Evolutionary conservation across 352 stramenopile genomes (phyloP), one percentile per base, ranked within the genome.

Genomic region (Globisporangium nodosum): DNA sequence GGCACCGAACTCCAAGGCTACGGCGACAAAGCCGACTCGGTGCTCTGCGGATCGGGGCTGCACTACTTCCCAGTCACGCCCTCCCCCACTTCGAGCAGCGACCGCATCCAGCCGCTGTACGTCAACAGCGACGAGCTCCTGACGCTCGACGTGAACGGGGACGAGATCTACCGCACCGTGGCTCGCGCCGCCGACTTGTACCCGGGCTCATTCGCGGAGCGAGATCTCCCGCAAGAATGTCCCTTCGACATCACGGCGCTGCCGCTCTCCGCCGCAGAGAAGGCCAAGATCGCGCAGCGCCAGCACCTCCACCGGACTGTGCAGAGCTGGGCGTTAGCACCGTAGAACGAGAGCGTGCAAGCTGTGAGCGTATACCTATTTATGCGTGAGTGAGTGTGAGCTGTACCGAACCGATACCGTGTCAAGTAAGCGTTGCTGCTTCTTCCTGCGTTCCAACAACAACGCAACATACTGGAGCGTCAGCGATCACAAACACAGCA

Each of bases 61-160:
- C 81, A 92, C 37, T 90, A 79, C 47, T 87, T 75, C 57, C 81
- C 78, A 0, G 65, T 77, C 33, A 61, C 12, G 27, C 42, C 11
- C 3, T 12, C 40, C 49, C n/a, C 12, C 11, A 54, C 48, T 12
- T 63, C 12, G 5, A 27, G 4, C 20, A 42, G 42, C n/a, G 56
- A 63, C 31, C 49, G 56, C 7, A 40, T 55, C 5, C 42, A 52
- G 27, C 50, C 73, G 52, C 54, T 89, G 33, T 91, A 88, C 67
- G 67, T 89, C 48, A 89, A 89, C 61, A 86, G 77, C 56, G 78
- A 91, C 63, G 65, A 76, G 49, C 80, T 91, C 51, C 37, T 85
- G n/a, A 30, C 67, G 49, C 73, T 78, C 48, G 50, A 74, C 49
- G 69, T 68, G 0, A 70, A 75, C 7, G 75, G 78, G 20, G 65